Percentiles rank a stretch among this genome's conserved stretches.
Evolutionary conservation across 805 yeast species (phyloP).

Genomic region (Kluyveromyces siamensis): DNA sequence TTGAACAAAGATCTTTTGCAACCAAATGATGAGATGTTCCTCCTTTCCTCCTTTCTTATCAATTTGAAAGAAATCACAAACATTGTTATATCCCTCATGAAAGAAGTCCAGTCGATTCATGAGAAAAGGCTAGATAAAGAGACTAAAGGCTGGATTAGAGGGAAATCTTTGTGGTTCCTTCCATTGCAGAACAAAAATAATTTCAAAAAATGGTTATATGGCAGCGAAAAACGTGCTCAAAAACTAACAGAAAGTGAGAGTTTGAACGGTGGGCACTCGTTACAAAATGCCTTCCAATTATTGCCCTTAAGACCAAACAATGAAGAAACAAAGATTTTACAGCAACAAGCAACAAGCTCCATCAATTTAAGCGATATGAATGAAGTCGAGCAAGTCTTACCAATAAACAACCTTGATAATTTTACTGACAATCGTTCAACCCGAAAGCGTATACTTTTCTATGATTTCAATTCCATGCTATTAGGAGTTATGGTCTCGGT

Average conservation of each 20-base stretch:
- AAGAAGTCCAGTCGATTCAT: conserved; percentile 24
- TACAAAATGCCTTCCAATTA: conserved; percentile 7
- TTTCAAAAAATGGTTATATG: conserved; percentile 32
- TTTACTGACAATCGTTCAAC: background rate
- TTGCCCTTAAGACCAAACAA: conserved; percentile 19
- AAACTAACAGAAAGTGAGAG: conserved; percentile 29
- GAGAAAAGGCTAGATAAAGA: conserved; percentile 26
- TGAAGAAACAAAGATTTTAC: conserved; percentile 22
- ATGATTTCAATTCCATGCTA: no score
- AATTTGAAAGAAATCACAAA: conserved; percentile 36
- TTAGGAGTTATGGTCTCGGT: no score
- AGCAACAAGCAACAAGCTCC: conserved; percentile 10
- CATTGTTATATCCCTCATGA: conserved; percentile 26
- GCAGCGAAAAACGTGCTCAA: conserved; percentile 6
- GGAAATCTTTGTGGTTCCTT: conserved; percentile 36
- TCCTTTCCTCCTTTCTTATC: conserved; percentile 40
- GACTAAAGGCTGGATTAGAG: conserved; percentile 29
- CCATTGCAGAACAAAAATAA: conserved; percentile 28
- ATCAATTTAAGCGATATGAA: background rate
- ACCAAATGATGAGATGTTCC: conserved; percentile 42
- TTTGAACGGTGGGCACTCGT: conserved; percentile 24
- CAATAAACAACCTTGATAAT: background rate
- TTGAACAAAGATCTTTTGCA: conserved; percentile 27
- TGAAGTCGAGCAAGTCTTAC: background rate
- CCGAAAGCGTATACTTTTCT: no score